Evolutionary conservation across 1,139 yeast species (phyloP).

Genomic region (Geotrichum reessii): DNA sequence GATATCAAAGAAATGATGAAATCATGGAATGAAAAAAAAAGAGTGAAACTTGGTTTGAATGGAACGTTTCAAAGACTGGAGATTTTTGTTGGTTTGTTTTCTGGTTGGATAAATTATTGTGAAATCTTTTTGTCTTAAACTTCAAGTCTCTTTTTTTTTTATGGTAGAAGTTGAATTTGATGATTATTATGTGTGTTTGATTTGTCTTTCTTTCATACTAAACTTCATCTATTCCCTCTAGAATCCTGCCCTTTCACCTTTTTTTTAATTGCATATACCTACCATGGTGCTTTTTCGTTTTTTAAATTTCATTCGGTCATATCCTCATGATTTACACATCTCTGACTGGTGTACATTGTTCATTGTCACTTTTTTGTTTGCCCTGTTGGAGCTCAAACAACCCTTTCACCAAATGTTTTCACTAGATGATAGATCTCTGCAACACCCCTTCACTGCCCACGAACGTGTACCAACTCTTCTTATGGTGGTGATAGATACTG

Average conservation of each 20-base stretch:
- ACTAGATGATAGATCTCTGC: conserved; percentile 37
- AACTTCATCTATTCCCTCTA: neutral
- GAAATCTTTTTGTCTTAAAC: too few relatives aligned
- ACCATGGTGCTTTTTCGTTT: neutral
- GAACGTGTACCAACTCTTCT: conserved; percentile 45
- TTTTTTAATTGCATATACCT: neutral
- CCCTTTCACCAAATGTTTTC: conserved; percentile 33
- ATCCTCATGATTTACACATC: neutral
- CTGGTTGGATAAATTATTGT: too few relatives aligned
- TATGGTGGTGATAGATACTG: conserved; percentile 20
- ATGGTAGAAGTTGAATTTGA: too few relatives aligned
- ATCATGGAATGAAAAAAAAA: too few relatives aligned
- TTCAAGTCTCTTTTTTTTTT: too few relatives aligned
- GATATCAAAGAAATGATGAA: neutral
- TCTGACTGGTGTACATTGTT: conserved; percentile 11
- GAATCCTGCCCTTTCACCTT: neutral
- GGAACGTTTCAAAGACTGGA: too few relatives aligned
- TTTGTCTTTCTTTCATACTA: neutral
- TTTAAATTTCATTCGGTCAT: neutral
- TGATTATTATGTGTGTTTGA: neutral
- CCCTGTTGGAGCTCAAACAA: conserved; percentile 23
- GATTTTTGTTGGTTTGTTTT: too few relatives aligned
- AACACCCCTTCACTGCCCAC: conserved; percentile 48
- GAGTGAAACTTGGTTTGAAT: too few relatives aligned
- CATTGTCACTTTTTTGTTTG: neutral